Conservation (phyloP, 345 rosid species). For the Eucalyptus regnans region DNA sequence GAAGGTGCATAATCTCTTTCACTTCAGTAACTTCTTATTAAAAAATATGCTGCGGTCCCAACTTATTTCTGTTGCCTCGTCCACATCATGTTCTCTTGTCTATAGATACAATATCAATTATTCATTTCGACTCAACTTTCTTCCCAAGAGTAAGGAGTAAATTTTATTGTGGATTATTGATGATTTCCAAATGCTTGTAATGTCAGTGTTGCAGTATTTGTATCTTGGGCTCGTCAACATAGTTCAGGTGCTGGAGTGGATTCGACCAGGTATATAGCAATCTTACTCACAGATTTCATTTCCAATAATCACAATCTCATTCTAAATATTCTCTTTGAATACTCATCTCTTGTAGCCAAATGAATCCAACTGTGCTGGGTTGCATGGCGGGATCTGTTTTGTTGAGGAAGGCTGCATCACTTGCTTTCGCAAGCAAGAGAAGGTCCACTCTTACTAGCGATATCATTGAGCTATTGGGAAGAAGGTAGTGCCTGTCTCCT, state of each 20-base stretch:
- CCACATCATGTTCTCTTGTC: background rate
- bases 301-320: background rate
- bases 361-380: conserved; percentile 67
- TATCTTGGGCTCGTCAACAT: conserved; percentile 72
- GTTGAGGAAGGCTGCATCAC: conserved; percentile 80
- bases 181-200: background rate
- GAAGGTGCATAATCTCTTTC: conserved; percentile 33
- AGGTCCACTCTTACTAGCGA: conserved; percentile 83
- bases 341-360: conserved; percentile 1
- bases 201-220: conserved; percentile 73
- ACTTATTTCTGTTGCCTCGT: background rate
- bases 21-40: background rate
- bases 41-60: background rate
- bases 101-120: background rate
- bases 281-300: background rate
- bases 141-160: background rate
- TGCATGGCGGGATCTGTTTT: conserved; percentile 85
- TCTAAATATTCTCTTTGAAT: background rate
- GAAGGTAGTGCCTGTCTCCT: conserved; percentile 31
- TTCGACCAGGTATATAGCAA: conserved; percentile 22
- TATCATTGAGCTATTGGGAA: conserved; percentile 66
- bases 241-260: conserved; percentile 12
- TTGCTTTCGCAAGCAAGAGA: conserved; percentile 52
- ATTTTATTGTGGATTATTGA: background rate
- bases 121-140: background rate